phyloP scores from a whole-genome alignment of 176 grass and related monocot genomes.

The Oryza nivara region DNA sequence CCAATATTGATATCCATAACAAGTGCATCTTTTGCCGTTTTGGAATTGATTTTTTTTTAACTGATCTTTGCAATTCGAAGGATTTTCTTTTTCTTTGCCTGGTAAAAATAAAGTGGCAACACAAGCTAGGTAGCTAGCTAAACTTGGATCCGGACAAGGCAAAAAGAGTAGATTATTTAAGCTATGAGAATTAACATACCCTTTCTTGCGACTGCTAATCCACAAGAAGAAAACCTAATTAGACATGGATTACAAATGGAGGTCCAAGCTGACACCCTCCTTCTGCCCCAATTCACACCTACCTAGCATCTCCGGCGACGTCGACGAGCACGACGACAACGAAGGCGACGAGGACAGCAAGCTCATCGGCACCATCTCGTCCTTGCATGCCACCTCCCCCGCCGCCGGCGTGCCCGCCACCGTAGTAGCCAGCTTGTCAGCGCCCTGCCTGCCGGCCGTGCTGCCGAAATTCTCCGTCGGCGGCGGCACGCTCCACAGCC shows the following conservation, averaged over 20 bases:
- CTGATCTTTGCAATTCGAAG: not conserved
- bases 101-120: not conserved
- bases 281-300: conserved; percentile 65
- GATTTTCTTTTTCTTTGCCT: not conserved
- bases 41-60: not conserved
- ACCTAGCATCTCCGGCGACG: conserved; percentile 77
- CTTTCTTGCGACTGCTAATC: conserved; percentile 33
- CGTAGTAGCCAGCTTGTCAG: not conserved
- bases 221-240: conserved; percentile 50
- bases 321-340: conserved; percentile 62
- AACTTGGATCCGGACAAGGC: conserved; percentile 33
- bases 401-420: conserved; percentile 23
- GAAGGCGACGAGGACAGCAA: conserved; percentile 56
- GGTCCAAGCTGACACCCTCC: conserved; percentile 85
- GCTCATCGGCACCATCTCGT: conserved; percentile 55
- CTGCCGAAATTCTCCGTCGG: conserved; percentile 46
- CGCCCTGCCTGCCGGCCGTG: conserved; percentile 27
- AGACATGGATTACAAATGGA: conserved; percentile 81
- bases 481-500: conserved; percentile 55
- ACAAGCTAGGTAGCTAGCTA: not conserved
- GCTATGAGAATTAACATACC: conserved; percentile 55
- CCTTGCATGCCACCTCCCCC: conserved; percentile 36
- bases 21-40: conserved; percentile 6
- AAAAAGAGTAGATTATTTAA: conserved; percentile 60
- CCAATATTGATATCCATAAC: not conserved